Percentiles rank a stretch among this genome's conserved stretches.
Conservation (phyloP, 495 filamentous ascomycete genomes). For the Podospora pseudocomata region DNA sequence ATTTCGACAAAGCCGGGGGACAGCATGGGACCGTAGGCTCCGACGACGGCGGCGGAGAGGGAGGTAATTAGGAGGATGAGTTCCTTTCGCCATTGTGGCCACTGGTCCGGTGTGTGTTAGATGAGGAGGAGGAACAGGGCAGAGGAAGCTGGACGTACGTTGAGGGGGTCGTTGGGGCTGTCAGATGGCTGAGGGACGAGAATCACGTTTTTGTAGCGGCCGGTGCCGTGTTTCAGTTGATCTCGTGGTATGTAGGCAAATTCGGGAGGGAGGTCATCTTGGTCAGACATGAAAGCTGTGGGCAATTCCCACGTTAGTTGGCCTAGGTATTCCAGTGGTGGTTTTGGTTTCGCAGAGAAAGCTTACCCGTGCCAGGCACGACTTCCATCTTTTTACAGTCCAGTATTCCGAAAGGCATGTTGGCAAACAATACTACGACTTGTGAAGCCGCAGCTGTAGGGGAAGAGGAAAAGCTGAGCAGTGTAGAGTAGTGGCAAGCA, state of each 20-base stretch:
- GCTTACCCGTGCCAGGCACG: slow-evolving; percentile 51
- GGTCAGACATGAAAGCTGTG: slow-evolving; percentile 45
- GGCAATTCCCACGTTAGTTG: slow-evolving; percentile 1
- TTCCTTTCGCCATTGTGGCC: slow-evolving; percentile 37
- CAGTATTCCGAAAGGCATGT: slow-evolving; percentile 43
- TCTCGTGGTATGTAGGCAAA: slow-evolving; percentile 40
- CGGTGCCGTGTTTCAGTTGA: slow-evolving; percentile 49
- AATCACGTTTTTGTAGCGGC: slow-evolving; percentile 45
- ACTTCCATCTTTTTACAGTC: slow-evolving; percentile 40
- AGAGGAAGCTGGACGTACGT: slow-evolving; percentile 28
- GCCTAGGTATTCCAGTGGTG: background rate
- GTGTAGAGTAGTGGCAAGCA: background rate
- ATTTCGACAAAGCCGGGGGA: slow-evolving; percentile 46
- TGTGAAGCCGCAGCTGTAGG: background rate
- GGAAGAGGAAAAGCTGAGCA: background rate
- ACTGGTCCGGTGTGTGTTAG: slow-evolving; percentile 12
- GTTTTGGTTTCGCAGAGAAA: background rate
- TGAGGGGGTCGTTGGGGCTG: slow-evolving; percentile 54
- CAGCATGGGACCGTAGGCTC: slow-evolving; percentile 56
- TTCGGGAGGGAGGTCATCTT: slow-evolving; percentile 43
- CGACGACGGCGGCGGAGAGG: slow-evolving; percentile 52
- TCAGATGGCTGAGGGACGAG: slow-evolving; percentile 54
- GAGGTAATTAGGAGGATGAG: slow-evolving; percentile 51
- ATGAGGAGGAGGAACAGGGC: background rate
- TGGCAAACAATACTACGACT: background rate